phyloP scores from a whole-genome alignment of 805 yeast genomes.

The Ogataea methylovora region DNA sequence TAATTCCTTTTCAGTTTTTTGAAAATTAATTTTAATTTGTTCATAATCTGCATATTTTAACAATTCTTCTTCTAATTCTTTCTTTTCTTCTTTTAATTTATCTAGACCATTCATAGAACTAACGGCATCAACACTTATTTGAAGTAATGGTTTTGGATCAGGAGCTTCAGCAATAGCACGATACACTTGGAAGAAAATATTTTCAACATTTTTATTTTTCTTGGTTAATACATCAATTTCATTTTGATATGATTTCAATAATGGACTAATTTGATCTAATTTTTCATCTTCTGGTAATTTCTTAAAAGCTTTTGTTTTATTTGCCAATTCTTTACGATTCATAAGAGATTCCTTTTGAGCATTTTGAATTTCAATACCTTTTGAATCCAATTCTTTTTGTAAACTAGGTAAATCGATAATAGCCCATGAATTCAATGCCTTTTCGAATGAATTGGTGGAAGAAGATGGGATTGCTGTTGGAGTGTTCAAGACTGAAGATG shows the following conservation, averaged over 20 bases:
- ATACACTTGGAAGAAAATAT: constrained; percentile 66
- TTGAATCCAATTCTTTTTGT: constrained; percentile 67
- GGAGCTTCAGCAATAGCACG: constrained; percentile 81
- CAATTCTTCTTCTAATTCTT: constrained; percentile 47
- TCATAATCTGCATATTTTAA: constrained; percentile 73
- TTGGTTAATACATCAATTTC: constrained; percentile 81
- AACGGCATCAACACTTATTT: constrained; percentile 60
- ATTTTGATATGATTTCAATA: constrained; percentile 73
- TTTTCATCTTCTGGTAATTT: constrained; percentile 64
- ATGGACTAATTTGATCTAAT: constrained; percentile 52
- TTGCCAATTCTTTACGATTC: constrained; percentile 69
- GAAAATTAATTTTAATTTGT: constrained; percentile 53
- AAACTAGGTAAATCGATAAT: constrained; percentile 62
- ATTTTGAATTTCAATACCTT: constrained; percentile 65
- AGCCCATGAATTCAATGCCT: constrained; percentile 69
- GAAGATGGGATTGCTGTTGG: not conserved
- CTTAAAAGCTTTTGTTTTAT: constrained; percentile 79
- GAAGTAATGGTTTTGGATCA: constrained; percentile 80
- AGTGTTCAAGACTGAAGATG: not conserved
- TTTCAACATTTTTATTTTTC: constrained; percentile 69
- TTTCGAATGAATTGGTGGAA: constrained; percentile 26
- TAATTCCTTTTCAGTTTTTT: constrained; percentile 52
- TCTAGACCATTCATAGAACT: constrained; percentile 39
- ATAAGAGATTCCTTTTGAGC: constrained; percentile 61
- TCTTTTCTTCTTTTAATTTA: constrained; percentile 42